Percentiles rank a stretch among this genome's conserved stretches.
phyloP scores from a whole-genome alignment of 352 stramenopile species.

The Phytophthora hibernalis region DNA sequence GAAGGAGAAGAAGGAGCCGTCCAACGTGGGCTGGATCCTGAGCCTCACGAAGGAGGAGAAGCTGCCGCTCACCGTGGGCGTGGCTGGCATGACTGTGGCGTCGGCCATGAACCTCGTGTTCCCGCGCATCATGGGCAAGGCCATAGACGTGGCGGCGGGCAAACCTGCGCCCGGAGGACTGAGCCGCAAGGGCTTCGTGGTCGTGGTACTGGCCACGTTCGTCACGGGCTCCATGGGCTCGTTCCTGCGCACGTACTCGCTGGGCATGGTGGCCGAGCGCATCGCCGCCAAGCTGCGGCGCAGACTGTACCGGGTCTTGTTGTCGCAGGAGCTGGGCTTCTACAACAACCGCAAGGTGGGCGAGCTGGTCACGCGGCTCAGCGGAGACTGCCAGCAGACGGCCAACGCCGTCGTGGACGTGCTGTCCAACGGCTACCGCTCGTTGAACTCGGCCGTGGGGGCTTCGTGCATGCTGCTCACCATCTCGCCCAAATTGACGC shows the following conservation, averaged over 20 bases:
- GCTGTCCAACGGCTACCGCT: slow-evolving; percentile 88
- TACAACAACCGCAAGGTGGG: slow-evolving; percentile 85
- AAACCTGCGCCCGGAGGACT: slow-evolving; percentile 73
- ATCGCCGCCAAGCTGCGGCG: slow-evolving; percentile 84
- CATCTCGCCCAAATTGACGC: slow-evolving; percentile 90
- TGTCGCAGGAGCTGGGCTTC: slow-evolving; percentile 87
- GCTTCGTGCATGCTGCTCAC: slow-evolving; percentile 89
- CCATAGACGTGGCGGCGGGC: slow-evolving; percentile 83
- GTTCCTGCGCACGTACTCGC: slow-evolving; percentile 89
- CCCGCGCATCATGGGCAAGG: slow-evolving; percentile 90
- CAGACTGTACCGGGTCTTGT: slow-evolving; percentile 74
- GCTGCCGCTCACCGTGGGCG: slow-evolving; percentile 65
- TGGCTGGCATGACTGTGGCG: slow-evolving; percentile 84
- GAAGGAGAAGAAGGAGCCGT: slow-evolving; percentile 32
- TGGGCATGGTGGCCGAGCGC: slow-evolving; percentile 88
- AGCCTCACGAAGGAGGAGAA: slow-evolving; percentile 75
- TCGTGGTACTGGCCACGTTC: slow-evolving; percentile 87
- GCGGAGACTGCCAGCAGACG: slow-evolving; percentile 89
- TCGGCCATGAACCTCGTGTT: slow-evolving; percentile 92
- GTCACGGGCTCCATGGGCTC: slow-evolving; percentile 84
- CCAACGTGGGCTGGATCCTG: slow-evolving; percentile 74
- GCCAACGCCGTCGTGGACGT: slow-evolving; percentile 90
- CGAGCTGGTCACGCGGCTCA: slow-evolving; percentile 88
- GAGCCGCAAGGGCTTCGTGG: slow-evolving; percentile 88
- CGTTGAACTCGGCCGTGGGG: slow-evolving; percentile 89